Conservation (phyloP, 2,329 filamentous ascomycete genomes). For the Cordyceps farinosa region DNA sequence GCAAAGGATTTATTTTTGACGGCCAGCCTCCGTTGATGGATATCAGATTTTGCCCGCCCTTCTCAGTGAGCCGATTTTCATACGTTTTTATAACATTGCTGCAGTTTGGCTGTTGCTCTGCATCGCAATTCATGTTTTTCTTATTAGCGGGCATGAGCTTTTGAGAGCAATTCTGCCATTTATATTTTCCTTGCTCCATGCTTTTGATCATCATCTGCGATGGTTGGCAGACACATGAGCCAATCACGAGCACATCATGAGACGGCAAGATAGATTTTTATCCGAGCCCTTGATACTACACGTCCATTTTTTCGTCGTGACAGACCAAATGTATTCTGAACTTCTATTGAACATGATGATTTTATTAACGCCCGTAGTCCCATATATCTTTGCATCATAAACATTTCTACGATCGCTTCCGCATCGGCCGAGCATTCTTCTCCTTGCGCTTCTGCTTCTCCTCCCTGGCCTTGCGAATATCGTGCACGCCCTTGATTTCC, state of each 20-base stretch:
- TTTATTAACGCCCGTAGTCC: conserved; percentile 2
- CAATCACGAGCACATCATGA: background rate
- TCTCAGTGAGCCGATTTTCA: background rate
- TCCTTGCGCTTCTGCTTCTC: conserved; percentile 71
- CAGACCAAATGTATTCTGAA: background rate
- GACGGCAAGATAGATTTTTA: background rate
- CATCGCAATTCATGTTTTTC: background rate
- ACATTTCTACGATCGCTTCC: conserved; percentile 41
- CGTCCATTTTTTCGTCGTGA: background rate
- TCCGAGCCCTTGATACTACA: background rate
- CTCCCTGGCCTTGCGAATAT: conserved; percentile 79
- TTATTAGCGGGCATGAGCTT: background rate
- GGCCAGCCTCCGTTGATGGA: background rate
- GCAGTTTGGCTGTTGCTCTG: background rate
- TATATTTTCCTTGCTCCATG: background rate
- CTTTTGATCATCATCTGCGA: background rate
- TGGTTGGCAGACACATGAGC: background rate
- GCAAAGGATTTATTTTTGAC: background rate
- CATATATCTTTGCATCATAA: background rate
- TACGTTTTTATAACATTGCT: background rate
- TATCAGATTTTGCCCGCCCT: background rate
- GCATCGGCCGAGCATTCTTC: conserved; percentile 83
- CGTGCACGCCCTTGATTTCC: conserved; percentile 78
- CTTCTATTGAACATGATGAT: background rate
- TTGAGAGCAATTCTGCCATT: background rate